Percentiles rank a stretch among this genome's conserved stretches.
Conservation (phyloP, 2,329 filamentous ascomycete species). For the Aureobasidium musti region DNA sequence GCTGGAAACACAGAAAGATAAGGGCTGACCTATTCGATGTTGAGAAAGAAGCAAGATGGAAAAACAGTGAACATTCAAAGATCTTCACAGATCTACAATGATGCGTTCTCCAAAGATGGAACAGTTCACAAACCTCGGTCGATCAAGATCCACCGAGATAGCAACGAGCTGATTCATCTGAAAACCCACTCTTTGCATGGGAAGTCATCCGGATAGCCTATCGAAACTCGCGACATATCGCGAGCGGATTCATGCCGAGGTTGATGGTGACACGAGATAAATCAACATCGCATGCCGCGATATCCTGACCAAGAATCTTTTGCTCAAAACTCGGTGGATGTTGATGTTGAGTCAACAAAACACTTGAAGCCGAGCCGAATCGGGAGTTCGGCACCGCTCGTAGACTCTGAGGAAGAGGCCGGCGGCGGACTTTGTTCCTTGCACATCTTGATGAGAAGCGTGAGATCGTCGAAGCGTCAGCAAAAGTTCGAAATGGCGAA, state of each 20-base stretch:
- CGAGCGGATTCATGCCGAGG: neutral
- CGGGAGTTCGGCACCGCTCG: neutral
- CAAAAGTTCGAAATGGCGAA: neutral
- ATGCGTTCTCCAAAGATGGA: slow-evolving; percentile 20
- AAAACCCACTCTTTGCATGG: slow-evolving; percentile 5
- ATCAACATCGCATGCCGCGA: neutral
- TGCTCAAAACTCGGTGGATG: neutral
- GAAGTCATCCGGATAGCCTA: neutral
- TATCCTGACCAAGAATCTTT: neutral
- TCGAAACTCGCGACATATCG: neutral
- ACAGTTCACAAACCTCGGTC: slow-evolving; percentile 1
- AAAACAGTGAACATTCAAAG: slow-evolving; percentile 2
- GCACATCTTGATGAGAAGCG: neutral
- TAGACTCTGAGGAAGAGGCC: neutral
- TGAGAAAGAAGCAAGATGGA: neutral
- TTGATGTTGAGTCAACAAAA: slow-evolving; percentile 11
- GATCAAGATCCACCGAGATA: slow-evolving; percentile 20
- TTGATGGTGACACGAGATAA: neutral
- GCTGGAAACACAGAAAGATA: neutral
- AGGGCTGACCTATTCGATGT: neutral
- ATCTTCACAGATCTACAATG: slow-evolving; percentile 9
- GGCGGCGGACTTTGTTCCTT: neutral
- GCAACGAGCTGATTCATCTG: neutral
- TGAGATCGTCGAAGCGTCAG: neutral
- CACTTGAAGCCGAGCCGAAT: slow-evolving; percentile 5